These are phyloP conservation scores for Pseudogymnoascus verrucosus DNA, from an alignment of 2,329 filamentous ascomycete genomes.

Conservation along the genomic window DNA sequence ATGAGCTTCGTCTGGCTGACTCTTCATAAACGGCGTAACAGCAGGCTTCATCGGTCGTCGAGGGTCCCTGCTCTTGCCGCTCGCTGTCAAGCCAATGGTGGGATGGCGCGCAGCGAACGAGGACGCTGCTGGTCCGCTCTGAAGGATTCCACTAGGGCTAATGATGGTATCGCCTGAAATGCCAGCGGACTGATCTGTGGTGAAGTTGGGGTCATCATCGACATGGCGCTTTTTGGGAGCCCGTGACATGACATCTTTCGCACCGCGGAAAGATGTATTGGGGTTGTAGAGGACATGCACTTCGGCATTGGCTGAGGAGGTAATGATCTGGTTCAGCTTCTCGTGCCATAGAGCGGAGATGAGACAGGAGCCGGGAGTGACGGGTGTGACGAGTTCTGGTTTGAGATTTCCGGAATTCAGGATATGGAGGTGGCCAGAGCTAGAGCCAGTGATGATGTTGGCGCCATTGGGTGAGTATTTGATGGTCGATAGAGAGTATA, in stretches of 20 bases:
- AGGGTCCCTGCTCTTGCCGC: constrained; percentile 70
- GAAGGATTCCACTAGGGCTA: constrained; percentile 56
- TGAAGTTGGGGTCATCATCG: constrained; percentile 83
- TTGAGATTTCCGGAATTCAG: constrained; percentile 86
- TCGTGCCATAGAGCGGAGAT: constrained; percentile 87
- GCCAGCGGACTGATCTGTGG: constrained; percentile 73
- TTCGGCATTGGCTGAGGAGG: constrained; percentile 84
- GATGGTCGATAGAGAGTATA: constrained; percentile 81
- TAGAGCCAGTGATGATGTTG: constrained; percentile 82
- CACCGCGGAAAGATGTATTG: constrained; percentile 69
- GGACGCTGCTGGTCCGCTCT: constrained; percentile 33
- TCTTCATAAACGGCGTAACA: constrained; percentile 84
- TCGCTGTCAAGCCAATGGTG: constrained; percentile 67
- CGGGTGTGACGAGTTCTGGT: constrained; percentile 74
- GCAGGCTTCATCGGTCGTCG: constrained; percentile 76
- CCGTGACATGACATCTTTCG: constrained; percentile 81
- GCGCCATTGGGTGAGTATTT: constrained; percentile 78
- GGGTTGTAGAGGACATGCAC: constrained; percentile 89
- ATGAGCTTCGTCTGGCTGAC: constrained; percentile 80
- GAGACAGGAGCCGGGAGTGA: constrained; percentile 77
- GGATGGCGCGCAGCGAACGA: constrained; percentile 54
- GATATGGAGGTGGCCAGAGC: constrained; percentile 79
- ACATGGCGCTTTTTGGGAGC: constrained; percentile 92
- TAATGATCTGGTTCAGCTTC: constrained; percentile 92
- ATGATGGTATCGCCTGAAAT: constrained; percentile 78